Conservation (phyloP, 163 green algal species). For the Scenedesmus sp. region DNA sequence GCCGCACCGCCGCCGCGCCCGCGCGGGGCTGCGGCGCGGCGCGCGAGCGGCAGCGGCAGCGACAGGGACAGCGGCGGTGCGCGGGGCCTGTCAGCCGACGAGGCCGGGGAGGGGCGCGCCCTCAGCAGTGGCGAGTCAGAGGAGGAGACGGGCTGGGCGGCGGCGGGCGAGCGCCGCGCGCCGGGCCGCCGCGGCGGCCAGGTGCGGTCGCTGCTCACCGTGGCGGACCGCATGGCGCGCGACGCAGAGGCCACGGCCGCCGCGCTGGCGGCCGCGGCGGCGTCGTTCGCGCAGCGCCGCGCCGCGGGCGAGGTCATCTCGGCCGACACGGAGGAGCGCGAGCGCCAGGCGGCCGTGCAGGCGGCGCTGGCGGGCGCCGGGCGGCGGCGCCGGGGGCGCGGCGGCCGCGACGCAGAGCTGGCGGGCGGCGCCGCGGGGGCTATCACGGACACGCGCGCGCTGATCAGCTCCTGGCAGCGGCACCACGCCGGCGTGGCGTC, state of each 20-base stretch:
- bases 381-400: too few species aligned
- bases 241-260: background rate
- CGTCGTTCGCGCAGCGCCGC: conserved; percentile 16
- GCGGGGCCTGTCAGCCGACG: background rate
- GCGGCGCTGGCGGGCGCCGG: background rate
- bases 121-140: conserved; percentile 31
- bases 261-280: conserved; percentile 8
- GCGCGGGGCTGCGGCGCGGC: background rate
- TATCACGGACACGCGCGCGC: background rate
- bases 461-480: too few species aligned
- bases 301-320: conserved; percentile 9
- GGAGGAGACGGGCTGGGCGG: background rate
- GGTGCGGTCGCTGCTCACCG: conserved; percentile 11
- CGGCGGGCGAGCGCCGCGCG: background rate
- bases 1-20: too few species aligned
- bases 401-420: background rate
- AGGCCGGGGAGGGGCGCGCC: background rate
- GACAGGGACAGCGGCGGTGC: background rate
- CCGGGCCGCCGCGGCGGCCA: conserved; percentile 5
- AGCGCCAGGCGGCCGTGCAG: background rate
- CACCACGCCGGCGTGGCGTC: too few species aligned
- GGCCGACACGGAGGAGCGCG: background rate
- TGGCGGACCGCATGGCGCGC: background rate
- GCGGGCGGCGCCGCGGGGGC: background rate
- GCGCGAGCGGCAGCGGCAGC: background rate